Evolutionary conservation across 75 land plant genomes (phyloP).

Genomic region (Picea sitchensis): DNA sequence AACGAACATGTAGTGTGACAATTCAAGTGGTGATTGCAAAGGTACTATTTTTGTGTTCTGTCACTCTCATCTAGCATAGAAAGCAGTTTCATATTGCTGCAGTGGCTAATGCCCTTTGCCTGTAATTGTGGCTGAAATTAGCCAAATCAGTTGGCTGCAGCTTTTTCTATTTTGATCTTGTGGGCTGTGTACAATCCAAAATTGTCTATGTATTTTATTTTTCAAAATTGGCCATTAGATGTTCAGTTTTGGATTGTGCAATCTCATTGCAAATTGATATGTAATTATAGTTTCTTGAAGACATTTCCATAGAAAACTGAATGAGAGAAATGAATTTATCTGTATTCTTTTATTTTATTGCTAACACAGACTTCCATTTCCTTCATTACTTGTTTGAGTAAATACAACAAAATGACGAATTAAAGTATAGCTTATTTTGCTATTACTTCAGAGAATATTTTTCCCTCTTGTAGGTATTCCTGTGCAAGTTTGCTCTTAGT

Average conservation of each 20-base stretch:
- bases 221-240: not conserved
- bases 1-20: not conserved
- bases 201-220: constrained; percentile 5
- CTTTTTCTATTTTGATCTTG: constrained; percentile 3
- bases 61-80: not conserved
- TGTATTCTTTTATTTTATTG: constrained; percentile 6
- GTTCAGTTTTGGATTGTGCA: constrained; percentile 1
- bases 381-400: not conserved
- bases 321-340: not conserved
- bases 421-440: not conserved
- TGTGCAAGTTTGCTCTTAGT: not conserved
- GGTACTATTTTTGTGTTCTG: not conserved
- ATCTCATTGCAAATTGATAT: not conserved
- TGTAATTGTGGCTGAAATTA: not conserved
- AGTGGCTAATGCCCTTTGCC: not conserved
- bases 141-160: constrained; percentile 7
- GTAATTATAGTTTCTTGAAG: not conserved
- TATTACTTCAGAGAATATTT: not conserved
- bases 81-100: not conserved
- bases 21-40: not conserved
- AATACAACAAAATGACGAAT: not conserved
- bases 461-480: not conserved
- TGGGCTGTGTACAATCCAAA: not conserved
- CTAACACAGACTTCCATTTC: not conserved
- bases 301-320: not conserved